phyloP scores from a whole-genome alignment of 2,329 filamentous ascomycete species.

The Huntiella bhutanensis region DNA sequence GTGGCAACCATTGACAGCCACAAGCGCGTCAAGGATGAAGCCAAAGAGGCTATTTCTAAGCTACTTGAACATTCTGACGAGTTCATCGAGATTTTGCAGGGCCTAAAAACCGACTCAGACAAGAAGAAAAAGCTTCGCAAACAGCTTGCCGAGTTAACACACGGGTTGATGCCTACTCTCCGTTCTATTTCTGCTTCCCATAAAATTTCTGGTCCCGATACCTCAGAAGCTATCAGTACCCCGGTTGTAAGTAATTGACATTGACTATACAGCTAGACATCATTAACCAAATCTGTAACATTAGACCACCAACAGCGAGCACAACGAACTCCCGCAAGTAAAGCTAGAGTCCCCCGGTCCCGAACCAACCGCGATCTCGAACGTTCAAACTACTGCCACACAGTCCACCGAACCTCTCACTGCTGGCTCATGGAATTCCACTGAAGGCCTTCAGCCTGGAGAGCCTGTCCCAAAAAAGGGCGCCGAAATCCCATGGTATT shows the following conservation, averaged over 20 bases:
- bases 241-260: too few species aligned
- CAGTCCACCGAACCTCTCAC: not conserved
- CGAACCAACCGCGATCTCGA: not conserved
- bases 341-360: not conserved
- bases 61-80: constrained; percentile 21
- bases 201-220: not conserved
- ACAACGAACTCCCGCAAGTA: not conserved
- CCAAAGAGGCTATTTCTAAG: constrained; percentile 16
- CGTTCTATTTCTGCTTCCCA: not conserved
- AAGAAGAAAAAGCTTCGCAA: constrained; percentile 14
- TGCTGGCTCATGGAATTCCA: not conserved
- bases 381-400: not conserved
- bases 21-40: constrained; percentile 13
- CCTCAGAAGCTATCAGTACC: not conserved
- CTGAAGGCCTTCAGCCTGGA: not conserved
- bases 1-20: constrained; percentile 3
- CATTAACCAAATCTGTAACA: too few species aligned
- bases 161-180: constrained; percentile 15
- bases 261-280: too few species aligned
- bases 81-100: constrained; percentile 21
- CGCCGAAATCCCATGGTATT: constrained; percentile 12
- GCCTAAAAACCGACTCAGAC: constrained; percentile 15
- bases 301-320: too few species aligned
- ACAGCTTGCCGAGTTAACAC: constrained; percentile 13
- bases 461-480: constrained; percentile 3